These are phyloP conservation scores for Verticillium albo-atrum DNA, from an alignment of 2,329 filamentous ascomycete species.

Conservation along the genomic window DNA sequence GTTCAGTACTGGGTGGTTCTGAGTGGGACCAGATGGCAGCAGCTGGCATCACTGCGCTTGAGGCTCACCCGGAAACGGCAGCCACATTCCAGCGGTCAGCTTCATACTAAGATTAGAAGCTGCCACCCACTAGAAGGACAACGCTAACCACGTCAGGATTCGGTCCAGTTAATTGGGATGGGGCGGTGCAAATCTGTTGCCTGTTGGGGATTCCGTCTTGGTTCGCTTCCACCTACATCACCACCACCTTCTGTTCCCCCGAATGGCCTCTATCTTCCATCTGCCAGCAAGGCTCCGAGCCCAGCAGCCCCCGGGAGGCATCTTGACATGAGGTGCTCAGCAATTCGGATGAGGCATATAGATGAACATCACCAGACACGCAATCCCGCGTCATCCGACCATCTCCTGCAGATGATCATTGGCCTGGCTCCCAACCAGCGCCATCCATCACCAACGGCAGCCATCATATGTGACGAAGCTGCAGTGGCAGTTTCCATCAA, in stretches of 20 bases:
- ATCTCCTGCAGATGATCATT: neutral
- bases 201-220: neutral
- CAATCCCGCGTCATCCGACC: neutral
- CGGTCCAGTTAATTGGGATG: neutral
- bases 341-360: neutral
- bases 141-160: neutral
- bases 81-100: neutral
- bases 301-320: no score
- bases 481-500: neutral
- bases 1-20: neutral
- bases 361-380: neutral
- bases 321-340: neutral
- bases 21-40: neutral
- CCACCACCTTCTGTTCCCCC: neutral
- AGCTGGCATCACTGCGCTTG: neutral
- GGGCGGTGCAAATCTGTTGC: neutral
- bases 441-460: neutral
- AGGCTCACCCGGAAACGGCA: neutral
- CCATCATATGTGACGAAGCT: neutral
- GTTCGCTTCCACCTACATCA: neutral
- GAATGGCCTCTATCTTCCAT: neutral
- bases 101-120: neutral
- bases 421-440: neutral
- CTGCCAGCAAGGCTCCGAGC: no score
- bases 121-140: no score